Conservation (phyloP, 2,329 filamentous ascomycete genomes). For the Kalaharituber pfeilii region DNA sequence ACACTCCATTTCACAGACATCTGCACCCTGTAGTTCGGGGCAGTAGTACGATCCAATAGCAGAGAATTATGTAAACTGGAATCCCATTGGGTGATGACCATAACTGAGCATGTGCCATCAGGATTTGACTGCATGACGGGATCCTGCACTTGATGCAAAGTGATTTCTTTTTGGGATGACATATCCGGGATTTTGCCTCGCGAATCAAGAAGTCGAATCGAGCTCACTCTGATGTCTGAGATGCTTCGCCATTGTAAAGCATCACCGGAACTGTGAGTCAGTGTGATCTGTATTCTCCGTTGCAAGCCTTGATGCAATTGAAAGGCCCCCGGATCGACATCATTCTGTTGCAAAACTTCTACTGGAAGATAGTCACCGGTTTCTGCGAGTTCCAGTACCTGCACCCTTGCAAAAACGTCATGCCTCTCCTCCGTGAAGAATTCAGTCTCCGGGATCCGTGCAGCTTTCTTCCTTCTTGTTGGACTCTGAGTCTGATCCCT, state of each 20-base stretch:
- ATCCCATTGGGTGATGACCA: slow-evolving; percentile 86
- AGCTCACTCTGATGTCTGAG: slow-evolving; percentile 56
- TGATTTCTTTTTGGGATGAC: slow-evolving; percentile 52
- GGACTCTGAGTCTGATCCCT: slow-evolving; percentile 52
- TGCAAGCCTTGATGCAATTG: slow-evolving; percentile 92
- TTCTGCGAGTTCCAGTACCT: slow-evolving; percentile 83
- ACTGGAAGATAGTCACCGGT: slow-evolving; percentile 80
- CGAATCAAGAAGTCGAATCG: slow-evolving; percentile 66
- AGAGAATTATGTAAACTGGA: slow-evolving; percentile 81
- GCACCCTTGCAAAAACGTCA: slow-evolving; percentile 72
- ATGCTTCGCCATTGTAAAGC: slow-evolving; percentile 78
- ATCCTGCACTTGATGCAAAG: slow-evolving; percentile 57
- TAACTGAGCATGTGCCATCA: slow-evolving; percentile 77
- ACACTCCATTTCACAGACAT: slow-evolving; percentile 78
- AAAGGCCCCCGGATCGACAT: slow-evolving; percentile 74
- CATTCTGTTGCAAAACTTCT: slow-evolving; percentile 72
- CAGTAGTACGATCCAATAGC: slow-evolving; percentile 81
- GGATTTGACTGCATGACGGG: slow-evolving; percentile 70
- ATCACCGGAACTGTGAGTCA: slow-evolving; percentile 84
- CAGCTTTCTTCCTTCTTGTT: slow-evolving; percentile 37
- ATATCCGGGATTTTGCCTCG: slow-evolving; percentile 71
- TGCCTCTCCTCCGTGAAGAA: slow-evolving; percentile 89
- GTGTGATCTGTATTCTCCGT: slow-evolving; percentile 64
- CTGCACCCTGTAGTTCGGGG: slow-evolving; percentile 84
- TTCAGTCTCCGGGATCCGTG: slow-evolving; percentile 73